Conservation (phyloP, 768 basidiomycete genomes). For the Russula abietina region DNA sequence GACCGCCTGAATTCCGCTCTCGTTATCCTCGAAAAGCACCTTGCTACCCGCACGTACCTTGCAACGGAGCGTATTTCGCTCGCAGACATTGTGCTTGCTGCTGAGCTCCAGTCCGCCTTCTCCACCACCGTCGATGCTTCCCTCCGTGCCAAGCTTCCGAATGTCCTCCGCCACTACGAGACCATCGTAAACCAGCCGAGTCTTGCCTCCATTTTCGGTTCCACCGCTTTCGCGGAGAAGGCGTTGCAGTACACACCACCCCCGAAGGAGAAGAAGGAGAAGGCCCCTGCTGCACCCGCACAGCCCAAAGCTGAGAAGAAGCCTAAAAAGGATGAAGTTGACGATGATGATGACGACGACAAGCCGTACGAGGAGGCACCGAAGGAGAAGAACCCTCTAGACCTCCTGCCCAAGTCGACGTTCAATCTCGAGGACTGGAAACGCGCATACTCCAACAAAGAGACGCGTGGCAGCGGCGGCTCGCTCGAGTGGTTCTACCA, state of each 20-base stretch:
- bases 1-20: constrained; percentile 56
- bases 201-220: constrained; percentile 60
- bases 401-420: constrained; percentile 78
- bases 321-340: constrained; percentile 48
- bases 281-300: constrained; percentile 29
- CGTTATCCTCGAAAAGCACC: constrained; percentile 63
- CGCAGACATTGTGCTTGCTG: constrained; percentile 74
- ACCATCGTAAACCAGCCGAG: constrained; percentile 83
- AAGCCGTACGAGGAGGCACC: constrained; percentile 67
- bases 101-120: constrained; percentile 50
- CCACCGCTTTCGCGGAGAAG: constrained; percentile 60
- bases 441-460: constrained; percentile 94
- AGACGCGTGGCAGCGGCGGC: constrained; percentile 80
- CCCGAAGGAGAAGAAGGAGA: constrained; percentile 40
- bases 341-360: constrained; percentile 74
- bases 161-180: constrained; percentile 78
- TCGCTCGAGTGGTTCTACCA: constrained; percentile 95
- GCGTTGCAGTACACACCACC: constrained; percentile 62
- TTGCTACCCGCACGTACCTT: constrained; percentile 78
- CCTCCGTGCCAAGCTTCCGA: constrained; percentile 60
- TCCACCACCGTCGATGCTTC: constrained; percentile 57
- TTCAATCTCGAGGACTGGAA: constrained; percentile 97
- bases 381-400: constrained; percentile 92
- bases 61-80: constrained; percentile 92
- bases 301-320: constrained; percentile 59